Conservation (phyloP, 2,329 filamentous ascomycete species). For the Microsporum ferrugineum region DNA sequence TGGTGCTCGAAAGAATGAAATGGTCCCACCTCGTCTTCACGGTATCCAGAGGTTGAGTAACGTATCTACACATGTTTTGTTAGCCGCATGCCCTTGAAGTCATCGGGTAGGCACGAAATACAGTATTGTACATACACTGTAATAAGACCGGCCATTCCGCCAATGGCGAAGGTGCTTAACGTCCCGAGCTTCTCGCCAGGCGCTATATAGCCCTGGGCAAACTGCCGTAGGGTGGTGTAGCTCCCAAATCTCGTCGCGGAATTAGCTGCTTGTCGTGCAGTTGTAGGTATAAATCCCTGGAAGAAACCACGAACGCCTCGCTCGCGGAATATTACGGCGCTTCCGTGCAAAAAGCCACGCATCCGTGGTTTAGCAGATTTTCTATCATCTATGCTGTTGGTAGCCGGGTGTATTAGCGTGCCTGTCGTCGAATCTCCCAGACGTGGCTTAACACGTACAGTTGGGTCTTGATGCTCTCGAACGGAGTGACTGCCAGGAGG, state of each 20-base stretch:
- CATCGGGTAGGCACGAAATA: not conserved
- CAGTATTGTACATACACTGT: conserved; percentile 56
- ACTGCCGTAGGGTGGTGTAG: conserved; percentile 81
- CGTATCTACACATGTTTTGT: conserved; percentile 29
- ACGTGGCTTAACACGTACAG: conserved; percentile 41
- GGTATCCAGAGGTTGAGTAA: conserved; percentile 67
- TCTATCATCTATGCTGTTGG: conserved; percentile 75
- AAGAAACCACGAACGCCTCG: conserved; percentile 87
- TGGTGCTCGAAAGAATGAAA: not conserved
- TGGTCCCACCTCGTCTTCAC: conserved; percentile 62
- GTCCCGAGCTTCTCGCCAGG: conserved; percentile 91
- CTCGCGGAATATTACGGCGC: conserved; percentile 74
- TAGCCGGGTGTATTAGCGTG: conserved; percentile 1
- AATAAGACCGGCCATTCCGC: conserved; percentile 76
- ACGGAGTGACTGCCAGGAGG: conserved; percentile 84
- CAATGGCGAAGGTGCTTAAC: conserved; percentile 79
- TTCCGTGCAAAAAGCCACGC: conserved; percentile 83
- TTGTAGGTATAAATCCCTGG: conserved; percentile 91
- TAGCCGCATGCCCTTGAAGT: not conserved
- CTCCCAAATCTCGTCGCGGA: conserved; percentile 81
- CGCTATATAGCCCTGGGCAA: conserved; percentile 82
- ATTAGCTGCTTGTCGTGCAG: conserved; percentile 87
- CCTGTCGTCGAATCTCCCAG: not conserved
- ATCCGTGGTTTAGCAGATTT: conserved; percentile 77
- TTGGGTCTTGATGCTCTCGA: conserved; percentile 97